Evolutionary conservation across 805 yeast genomes (phyloP).

Genomic region (Wickerhamiella brachini): DNA sequence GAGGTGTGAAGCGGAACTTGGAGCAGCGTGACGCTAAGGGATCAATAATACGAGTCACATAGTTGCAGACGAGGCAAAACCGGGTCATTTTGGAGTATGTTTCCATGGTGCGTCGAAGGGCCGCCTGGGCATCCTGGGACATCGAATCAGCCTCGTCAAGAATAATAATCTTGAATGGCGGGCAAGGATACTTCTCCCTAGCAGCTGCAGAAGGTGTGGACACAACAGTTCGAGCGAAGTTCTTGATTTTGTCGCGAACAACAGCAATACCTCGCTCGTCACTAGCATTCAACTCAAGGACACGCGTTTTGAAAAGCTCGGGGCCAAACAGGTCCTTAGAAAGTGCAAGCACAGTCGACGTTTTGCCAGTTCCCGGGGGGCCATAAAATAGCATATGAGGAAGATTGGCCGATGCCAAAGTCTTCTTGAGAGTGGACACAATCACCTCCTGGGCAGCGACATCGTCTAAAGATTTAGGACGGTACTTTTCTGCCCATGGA

Average conservation of each 20-base stretch:
- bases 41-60: slow-evolving; percentile 90
- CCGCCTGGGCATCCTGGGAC: slow-evolving; percentile 91
- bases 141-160: slow-evolving; percentile 93
- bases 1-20: slow-evolving; percentile 75
- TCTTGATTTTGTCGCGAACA: slow-evolving; percentile 93
- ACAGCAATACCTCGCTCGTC: slow-evolving; percentile 98
- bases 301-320: slow-evolving; percentile 70
- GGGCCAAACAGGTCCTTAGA: slow-evolving; percentile 90
- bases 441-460: slow-evolving; percentile 89
- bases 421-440: slow-evolving; percentile 64
- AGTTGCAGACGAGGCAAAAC: slow-evolving; percentile 89
- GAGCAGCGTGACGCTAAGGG: slow-evolving; percentile 95
- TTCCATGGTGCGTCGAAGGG: slow-evolving; percentile 74
- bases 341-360: slow-evolving; percentile 75
- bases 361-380: slow-evolving; percentile 91
- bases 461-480: slow-evolving; percentile 78
- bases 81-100: slow-evolving; percentile 61
- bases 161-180: slow-evolving; percentile 87
- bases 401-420: slow-evolving; percentile 58
- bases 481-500: slow-evolving; percentile 29
- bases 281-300: slow-evolving; percentile 85
- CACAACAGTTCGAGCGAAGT: slow-evolving; percentile 76
- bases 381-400: slow-evolving; percentile 83
- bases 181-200: slow-evolving; percentile 71
- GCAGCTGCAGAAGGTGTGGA: slow-evolving; percentile 67